Percentiles rank a stretch among this genome's conserved stretches.
phyloP scores from a whole-genome alignment of 1,284 basidiomycete genomes.

The Chalciporus sp. region DNA sequence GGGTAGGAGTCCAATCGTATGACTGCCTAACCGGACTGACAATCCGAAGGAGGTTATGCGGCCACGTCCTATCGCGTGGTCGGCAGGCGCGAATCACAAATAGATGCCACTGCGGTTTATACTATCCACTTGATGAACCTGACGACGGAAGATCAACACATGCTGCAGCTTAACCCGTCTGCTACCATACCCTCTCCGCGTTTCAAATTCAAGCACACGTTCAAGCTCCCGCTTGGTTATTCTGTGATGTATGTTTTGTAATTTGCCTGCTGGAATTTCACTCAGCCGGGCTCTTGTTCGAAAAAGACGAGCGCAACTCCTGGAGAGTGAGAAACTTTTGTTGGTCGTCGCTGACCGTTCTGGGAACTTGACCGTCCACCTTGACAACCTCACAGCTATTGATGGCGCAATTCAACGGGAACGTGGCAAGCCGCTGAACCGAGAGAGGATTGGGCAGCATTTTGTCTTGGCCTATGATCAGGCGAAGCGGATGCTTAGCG shows the following conservation, averaged over 20 bases:
- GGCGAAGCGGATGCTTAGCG: constrained; percentile 44
- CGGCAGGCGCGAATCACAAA: constrained; percentile 15
- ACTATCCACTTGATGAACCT: constrained; percentile 42
- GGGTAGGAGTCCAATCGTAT: background rate
- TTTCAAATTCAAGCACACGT: constrained; percentile 28
- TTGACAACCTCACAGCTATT: constrained; percentile 39
- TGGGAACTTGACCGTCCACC: constrained; percentile 40
- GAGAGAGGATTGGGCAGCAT: constrained; percentile 47
- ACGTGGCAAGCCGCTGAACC: constrained; percentile 40
- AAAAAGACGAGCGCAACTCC: constrained; percentile 43
- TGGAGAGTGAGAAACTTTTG: constrained; percentile 43
- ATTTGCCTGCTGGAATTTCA: background rate
- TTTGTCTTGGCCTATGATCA: constrained; percentile 53
- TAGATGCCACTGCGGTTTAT: constrained; percentile 35
- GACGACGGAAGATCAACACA: constrained; percentile 44
- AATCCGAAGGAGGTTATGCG: background rate
- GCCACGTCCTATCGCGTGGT: constrained; percentile 16
- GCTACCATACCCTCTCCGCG: constrained; percentile 42
- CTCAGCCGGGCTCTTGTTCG: background rate
- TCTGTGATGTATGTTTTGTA: constrained; percentile 38
- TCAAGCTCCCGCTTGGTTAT: constrained; percentile 38
- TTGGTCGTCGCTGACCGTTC: constrained; percentile 41
- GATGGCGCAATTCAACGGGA: constrained; percentile 31
- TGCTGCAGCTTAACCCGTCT: constrained; percentile 39
- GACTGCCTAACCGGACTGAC: background rate